Base-by-base conservation (phyloP, 495 filamentous ascomycete species). In the Pseudevernia furfuracea region DNA sequence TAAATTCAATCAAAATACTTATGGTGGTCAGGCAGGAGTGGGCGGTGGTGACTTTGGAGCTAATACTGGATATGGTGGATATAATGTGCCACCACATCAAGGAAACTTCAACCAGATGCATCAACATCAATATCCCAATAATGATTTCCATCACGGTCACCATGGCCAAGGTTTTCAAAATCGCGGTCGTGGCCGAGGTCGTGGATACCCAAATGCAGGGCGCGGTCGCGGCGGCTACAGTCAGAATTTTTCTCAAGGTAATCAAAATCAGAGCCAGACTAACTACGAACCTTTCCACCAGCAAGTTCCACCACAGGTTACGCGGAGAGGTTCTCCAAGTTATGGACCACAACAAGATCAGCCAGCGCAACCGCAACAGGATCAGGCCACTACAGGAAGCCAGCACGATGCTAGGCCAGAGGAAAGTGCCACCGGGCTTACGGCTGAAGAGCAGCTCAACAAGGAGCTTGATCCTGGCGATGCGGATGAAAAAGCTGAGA, bases 31-130 rank as follows among this genome's bases (percentile, higher is more conserved):
- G 76, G 83, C 86, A 86, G 84, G 86, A 81, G 90, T 87, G 81
- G 85, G 87, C 78, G 66, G 62, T 48, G 83, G 85, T 87, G 87
- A 89, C 75, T 92, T 86, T 87, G 88, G 89, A 79, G 81, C 85
- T 76, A 85, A 87, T 86, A 79, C 86, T 83, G 89, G 89, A 75
- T 93, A 80, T 83, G 83, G 78, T 80, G 84, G 84, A 76, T 84
- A 82, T 84, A 86, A 86, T 83, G 79, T 85, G 76, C 81, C 81
- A 76, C 78, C 80, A 77, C 76, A 78, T 76, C 77, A 79, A 74
- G 76, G 78, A 71, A 74, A 79, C 76, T 81, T 76, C 76, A 73
- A 76, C 76, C 78, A 80, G 77, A 81, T 80, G 77, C 80, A 80
- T 73, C 75, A 73, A 61, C 76, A 75, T 65, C 79, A 80, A 68